A percentile compares a stretch with the other conserved stretches of the same genome.
phyloP scores from a whole-genome alignment of 495 filamentous ascomycete species.

The Aspergillus sclerotiicarbonarius region DNA sequence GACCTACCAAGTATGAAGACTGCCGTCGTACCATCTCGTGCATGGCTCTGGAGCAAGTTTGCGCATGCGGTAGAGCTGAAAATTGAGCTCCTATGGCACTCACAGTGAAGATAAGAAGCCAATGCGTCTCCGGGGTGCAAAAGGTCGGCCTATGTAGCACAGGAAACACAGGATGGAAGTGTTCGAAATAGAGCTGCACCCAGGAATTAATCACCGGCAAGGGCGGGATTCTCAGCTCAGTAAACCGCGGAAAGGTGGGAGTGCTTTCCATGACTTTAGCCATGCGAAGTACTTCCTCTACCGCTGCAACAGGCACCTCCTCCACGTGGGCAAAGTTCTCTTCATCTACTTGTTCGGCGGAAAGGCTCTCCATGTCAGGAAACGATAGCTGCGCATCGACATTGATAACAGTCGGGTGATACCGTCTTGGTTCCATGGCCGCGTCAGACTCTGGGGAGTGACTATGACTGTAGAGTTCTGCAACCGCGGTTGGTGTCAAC shows the following conservation, averaged over 20 bases:
- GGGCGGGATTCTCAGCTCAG: neutral
- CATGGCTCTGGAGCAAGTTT: neutral
- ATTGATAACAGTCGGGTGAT: neutral
- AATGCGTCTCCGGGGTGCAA: neutral
- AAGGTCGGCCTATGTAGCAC: neutral
- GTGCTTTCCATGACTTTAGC: neutral
- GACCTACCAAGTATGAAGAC: neutral
- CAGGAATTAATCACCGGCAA: neutral
- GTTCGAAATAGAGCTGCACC: neutral
- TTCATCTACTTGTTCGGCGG: neutral
- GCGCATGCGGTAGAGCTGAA: neutral
- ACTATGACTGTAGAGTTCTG: neutral
- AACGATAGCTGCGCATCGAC: neutral
- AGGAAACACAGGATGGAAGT: neutral
- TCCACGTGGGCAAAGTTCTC: neutral
- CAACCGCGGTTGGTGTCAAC: neutral
- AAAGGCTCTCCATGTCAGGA: neutral
- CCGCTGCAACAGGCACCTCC: neutral
- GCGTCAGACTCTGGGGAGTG: neutral
- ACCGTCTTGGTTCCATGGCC: neutral
- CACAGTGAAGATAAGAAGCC: neutral
- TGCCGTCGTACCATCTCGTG: neutral
- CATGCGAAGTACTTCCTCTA: neutral
- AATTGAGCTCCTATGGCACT: neutral
- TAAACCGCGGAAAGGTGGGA: neutral